Percentiles rank a stretch among this genome's conserved stretches.
phyloP scores from a whole-genome alignment of 495 filamentous ascomycete species.

The Ascodesmis nigricans region DNA sequence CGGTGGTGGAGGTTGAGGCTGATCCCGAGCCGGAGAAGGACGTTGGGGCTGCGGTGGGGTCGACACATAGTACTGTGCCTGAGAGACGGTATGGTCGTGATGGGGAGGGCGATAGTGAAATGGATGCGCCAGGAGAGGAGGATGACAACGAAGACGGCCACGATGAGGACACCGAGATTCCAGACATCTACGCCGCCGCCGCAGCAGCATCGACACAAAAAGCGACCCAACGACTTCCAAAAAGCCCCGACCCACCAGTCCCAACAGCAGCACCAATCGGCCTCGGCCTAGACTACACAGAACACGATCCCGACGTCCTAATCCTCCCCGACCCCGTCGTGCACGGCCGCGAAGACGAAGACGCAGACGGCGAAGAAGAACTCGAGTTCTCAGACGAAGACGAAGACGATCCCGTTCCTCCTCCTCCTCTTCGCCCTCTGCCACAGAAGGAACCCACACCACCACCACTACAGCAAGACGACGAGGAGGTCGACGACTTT shows the following conservation, averaged over 20 bases:
- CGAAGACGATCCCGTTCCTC: slow-evolving; percentile 8
- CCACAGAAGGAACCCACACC: too few relatives aligned
- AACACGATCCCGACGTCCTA: background rate
- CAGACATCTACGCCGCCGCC: background rate
- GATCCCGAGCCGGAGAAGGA: slow-evolving; percentile 6
- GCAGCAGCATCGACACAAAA: background rate
- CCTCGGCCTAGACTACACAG: background rate
- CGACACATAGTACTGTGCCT: slow-evolving; percentile 5
- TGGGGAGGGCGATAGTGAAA: slow-evolving; percentile 9
- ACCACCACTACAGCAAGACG: slow-evolving; percentile 2
- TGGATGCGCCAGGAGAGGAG: slow-evolving; percentile 15
- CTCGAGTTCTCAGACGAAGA: slow-evolving; percentile 14
- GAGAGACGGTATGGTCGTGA: slow-evolving; percentile 5
- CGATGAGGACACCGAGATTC: slow-evolving; percentile 8
- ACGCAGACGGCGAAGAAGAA: slow-evolving; percentile 11
- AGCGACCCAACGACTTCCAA: too few relatives aligned
- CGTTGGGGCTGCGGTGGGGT: slow-evolving; percentile 1
- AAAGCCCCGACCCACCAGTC: too few relatives aligned
- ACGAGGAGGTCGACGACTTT: slow-evolving; percentile 11
- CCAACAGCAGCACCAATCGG: too few relatives aligned
- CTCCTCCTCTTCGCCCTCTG: too few relatives aligned
- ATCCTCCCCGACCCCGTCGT: background rate
- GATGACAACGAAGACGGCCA: slow-evolving; percentile 16
- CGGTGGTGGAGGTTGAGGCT: slow-evolving; percentile 10
- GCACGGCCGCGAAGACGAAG: slow-evolving; percentile 3